Percentiles rank a stretch among this genome's conserved stretches.
Evolutionary conservation across 108 stramenopile species (phyloP).

Genomic region (Nitzschia putrida): DNA sequence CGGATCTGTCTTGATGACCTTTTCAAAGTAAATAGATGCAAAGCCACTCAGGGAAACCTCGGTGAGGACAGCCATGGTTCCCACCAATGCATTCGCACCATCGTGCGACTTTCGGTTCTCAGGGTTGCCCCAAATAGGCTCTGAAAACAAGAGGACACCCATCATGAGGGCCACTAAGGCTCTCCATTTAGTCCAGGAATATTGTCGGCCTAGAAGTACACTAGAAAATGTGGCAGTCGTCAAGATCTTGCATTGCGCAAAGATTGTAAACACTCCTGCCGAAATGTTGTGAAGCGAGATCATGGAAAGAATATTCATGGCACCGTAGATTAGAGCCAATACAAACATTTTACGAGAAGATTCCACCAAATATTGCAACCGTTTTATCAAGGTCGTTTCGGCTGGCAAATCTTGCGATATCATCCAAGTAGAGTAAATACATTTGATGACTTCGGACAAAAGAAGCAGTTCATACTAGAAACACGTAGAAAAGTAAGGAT

Average conservation of each 20-base stretch:
- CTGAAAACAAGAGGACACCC: slow-evolving; percentile 85
- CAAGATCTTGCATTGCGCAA: slow-evolving; percentile 88
- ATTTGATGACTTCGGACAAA: too few relatives aligned
- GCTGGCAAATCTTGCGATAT: slow-evolving; percentile 34
- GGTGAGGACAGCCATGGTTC: slow-evolving; percentile 81
- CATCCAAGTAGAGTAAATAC: slow-evolving; percentile 71
- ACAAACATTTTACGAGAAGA: slow-evolving; percentile 86
- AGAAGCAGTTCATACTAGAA: slow-evolving; percentile 75
- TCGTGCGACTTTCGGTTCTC: slow-evolving; percentile 11
- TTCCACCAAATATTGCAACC: slow-evolving; percentile 54
- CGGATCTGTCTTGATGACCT: slow-evolving; percentile 81
- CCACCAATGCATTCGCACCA: slow-evolving; percentile 63
- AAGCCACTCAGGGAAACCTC: slow-evolving; percentile 91
- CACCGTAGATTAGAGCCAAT: slow-evolving; percentile 74
- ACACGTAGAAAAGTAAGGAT: too few relatives aligned
- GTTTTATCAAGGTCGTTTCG: slow-evolving; percentile 30
- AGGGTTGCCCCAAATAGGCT: slow-evolving; percentile 72
- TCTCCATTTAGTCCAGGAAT: slow-evolving; percentile 90
- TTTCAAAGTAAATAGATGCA: slow-evolving; percentile 92
- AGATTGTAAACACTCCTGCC: slow-evolving; percentile 88
- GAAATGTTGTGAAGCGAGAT: slow-evolving; percentile 84
- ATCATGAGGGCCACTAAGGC: slow-evolving; percentile 82
- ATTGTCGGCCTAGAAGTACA: slow-evolving; percentile 67
- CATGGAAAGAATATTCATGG: slow-evolving; percentile 88
- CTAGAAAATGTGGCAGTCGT: slow-evolving; percentile 86